A percentile compares a stretch with the other conserved stretches of the same genome.
phyloP scores from a whole-genome alignment of 1,284 basidiomycete species.

The Volvariella volvacea region DNA sequence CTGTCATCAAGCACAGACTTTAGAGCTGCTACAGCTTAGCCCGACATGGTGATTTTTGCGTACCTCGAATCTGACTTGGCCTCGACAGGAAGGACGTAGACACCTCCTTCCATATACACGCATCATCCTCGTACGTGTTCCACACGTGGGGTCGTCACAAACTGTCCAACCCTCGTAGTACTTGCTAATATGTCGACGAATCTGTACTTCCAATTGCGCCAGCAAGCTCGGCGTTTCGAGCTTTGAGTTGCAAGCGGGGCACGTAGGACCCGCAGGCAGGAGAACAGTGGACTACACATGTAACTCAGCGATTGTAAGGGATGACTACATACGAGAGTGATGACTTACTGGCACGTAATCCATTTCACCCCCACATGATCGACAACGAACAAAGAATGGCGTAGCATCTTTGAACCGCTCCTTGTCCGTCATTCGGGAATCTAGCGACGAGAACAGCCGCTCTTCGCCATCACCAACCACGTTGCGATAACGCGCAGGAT shows the following conservation, averaged over 20 bases:
- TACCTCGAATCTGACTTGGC: constrained; percentile 72
- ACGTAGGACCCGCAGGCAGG: constrained; percentile 43
- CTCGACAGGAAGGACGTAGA: constrained; percentile 61
- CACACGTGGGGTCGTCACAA: constrained; percentile 86
- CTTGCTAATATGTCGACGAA: constrained; percentile 68
- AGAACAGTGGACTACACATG: constrained; percentile 38
- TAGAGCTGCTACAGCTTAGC: no score
- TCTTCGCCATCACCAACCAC: constrained; percentile 48
- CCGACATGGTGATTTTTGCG: no score
- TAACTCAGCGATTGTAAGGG: no score
- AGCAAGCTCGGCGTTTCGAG: constrained; percentile 50
- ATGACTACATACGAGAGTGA: not conserved
- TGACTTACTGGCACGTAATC: constrained; percentile 61
- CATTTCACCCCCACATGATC: constrained; percentile 58
- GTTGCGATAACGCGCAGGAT: constrained; percentile 71
- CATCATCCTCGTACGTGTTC: constrained; percentile 83
- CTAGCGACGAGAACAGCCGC: constrained; percentile 73
- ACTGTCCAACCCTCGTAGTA: constrained; percentile 90
- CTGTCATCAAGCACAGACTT: constrained; percentile 30
- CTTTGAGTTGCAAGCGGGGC: constrained; percentile 50
- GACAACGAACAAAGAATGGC: constrained; percentile 70
- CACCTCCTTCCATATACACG: constrained; percentile 86
- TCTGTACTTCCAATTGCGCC: constrained; percentile 82
- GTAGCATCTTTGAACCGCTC: constrained; percentile 79
- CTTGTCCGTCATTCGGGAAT: constrained; percentile 85